Conservation (phyloP, 345 rosid genomes). For the Gossypium rotundifolium region DNA sequence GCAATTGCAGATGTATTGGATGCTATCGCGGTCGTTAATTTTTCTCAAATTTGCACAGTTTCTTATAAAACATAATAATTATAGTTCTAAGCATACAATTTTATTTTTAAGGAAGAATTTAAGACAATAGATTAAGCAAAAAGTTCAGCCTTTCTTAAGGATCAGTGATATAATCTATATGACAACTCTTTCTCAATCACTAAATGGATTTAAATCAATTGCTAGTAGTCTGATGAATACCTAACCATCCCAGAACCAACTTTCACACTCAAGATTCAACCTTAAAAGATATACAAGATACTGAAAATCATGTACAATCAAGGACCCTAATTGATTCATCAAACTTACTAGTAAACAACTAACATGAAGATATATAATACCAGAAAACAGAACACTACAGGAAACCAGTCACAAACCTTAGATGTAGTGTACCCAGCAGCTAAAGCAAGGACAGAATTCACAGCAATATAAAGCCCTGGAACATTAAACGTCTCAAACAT, state of each 20-base stretch:
- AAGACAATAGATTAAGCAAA: background rate
- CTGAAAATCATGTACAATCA: too few relatives aligned
- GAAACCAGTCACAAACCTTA: slow-evolving; percentile 46
- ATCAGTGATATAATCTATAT: background rate
- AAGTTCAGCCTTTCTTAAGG: background rate
- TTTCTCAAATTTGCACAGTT: too few relatives aligned
- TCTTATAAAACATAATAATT: too few relatives aligned
- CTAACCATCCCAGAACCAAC: background rate
- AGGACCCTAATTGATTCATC: background rate
- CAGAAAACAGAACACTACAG: background rate
- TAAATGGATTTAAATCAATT: background rate
- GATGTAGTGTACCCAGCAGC: slow-evolving; percentile 98
- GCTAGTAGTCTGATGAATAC: background rate
- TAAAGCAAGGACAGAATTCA: slow-evolving; percentile 91
- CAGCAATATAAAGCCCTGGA: slow-evolving; percentile 92
- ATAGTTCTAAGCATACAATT: too few relatives aligned
- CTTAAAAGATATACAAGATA: background rate
- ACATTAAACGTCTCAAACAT: slow-evolving; percentile 65
- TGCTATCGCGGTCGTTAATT: too few relatives aligned
- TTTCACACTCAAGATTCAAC: background rate
- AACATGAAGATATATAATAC: slow-evolving; percentile 16
- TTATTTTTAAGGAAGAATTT: background rate
- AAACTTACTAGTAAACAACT: slow-evolving; percentile 30
- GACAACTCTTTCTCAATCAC: background rate
- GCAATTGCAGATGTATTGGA: too few relatives aligned